Percentiles rank a stretch among this genome's conserved stretches.
These are phyloP conservation scores for Populus ilicifolia DNA, from an alignment of 345 rosid genomes.

Conservation along the genomic window DNA sequence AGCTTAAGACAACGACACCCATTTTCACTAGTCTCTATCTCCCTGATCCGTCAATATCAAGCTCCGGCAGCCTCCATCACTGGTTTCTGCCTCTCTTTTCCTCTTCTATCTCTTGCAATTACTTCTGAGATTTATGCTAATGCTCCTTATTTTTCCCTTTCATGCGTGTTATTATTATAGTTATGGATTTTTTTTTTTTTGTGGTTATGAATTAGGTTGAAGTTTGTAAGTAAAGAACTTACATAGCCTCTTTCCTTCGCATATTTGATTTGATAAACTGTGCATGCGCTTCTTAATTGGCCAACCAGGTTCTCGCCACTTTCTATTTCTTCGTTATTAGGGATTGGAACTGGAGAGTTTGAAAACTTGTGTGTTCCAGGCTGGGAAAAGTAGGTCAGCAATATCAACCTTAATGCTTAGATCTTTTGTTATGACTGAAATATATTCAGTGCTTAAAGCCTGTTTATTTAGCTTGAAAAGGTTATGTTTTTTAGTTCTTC, in stretches of 20 bases:
- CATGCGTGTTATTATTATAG: background rate
- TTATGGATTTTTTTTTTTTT: background rate
- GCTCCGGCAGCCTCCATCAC: too few relatives aligned
- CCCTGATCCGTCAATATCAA: too few relatives aligned
- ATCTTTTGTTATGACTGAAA: background rate
- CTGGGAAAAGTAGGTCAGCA: conserved; percentile 66
- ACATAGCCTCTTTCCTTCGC: conserved; percentile 1
- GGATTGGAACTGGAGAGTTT: conserved; percentile 95
- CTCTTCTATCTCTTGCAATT: too few relatives aligned
- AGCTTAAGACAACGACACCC: too few relatives aligned
- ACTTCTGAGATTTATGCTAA: background rate
- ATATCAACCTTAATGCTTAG: background rate
- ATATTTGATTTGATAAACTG: conserved; percentile 11
- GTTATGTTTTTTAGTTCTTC: too few relatives aligned
- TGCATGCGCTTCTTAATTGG: conserved; percentile 22
- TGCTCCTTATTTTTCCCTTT: too few relatives aligned
- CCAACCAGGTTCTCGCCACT: conserved; percentile 62
- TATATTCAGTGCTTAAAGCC: background rate
- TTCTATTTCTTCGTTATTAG: conserved; percentile 89
- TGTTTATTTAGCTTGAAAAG: too few relatives aligned
- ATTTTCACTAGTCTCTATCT: too few relatives aligned
- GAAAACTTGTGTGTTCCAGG: conserved; percentile 69
- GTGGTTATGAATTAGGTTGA: background rate
- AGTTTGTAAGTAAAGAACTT: background rate
- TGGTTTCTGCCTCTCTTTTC: too few relatives aligned